Conservation (phyloP, 805 yeast genomes). For the Ogataea pignaliae region DNA sequence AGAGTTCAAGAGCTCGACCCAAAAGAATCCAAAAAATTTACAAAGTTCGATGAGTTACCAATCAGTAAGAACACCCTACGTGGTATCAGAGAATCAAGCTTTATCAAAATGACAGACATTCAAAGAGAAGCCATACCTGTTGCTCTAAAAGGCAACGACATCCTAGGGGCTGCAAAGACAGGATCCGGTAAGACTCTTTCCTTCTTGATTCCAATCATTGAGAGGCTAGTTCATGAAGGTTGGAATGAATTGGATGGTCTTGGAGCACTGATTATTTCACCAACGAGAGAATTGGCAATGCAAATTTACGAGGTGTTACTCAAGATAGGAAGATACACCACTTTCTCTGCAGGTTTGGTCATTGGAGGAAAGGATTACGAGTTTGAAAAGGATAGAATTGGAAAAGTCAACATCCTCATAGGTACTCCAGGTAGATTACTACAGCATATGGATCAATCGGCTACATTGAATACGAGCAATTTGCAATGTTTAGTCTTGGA, state of each 20-base stretch:
- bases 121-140: conserved; percentile 75
- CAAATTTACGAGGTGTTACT: conserved; percentile 85
- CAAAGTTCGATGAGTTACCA: conserved; percentile 76
- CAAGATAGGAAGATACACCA: conserved; percentile 71
- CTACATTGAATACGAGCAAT: conserved; percentile 69
- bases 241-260: conserved; percentile 86
- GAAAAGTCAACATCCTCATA: conserved; percentile 73
- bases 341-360: conserved; percentile 84
- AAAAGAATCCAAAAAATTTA: conserved; percentile 27
- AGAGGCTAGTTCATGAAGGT: conserved; percentile 58
- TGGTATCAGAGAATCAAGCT: conserved; percentile 79
- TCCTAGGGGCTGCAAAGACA: conserved; percentile 85
- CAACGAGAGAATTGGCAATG: conserved; percentile 87
- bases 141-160: conserved; percentile 71
- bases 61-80: conserved; percentile 55
- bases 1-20: conserved; percentile 54
- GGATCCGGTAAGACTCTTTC: conserved; percentile 91
- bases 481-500: conserved; percentile 78
- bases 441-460: conserved; percentile 88
- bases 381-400: conserved; percentile 75
- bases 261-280: conserved; percentile 86
- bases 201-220: conserved; percentile 76
- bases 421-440: conserved; percentile 91
- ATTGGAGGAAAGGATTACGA: conserved; percentile 91
- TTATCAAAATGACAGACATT: conserved; percentile 76